Evolutionary conservation across 176 grass and related monocot species (phyloP).

Genomic region (Phragmites australis): DNA sequence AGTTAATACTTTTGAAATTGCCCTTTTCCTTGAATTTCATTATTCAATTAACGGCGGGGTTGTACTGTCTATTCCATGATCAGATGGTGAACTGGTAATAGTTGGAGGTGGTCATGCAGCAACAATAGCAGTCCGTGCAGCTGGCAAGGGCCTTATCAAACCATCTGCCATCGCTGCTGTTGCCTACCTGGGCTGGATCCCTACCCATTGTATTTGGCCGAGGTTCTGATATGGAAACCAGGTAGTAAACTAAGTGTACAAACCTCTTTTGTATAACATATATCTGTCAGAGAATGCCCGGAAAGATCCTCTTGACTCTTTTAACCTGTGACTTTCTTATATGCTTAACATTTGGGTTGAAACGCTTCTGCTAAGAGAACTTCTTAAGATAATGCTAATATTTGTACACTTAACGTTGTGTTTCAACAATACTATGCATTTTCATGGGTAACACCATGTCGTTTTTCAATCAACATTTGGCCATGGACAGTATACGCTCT

Average conservation of each 20-base stretch:
- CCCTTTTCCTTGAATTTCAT: background rate
- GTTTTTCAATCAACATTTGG: too few relatives aligned
- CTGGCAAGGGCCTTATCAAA: constrained; percentile 77
- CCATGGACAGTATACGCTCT: background rate
- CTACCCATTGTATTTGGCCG: constrained; percentile 97
- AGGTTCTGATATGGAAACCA: constrained; percentile 84
- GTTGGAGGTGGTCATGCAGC: constrained; percentile 97
- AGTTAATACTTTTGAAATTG: constrained; percentile 4
- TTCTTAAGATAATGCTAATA: background rate
- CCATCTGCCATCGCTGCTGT: constrained; percentile 74
- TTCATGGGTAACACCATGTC: too few relatives aligned
- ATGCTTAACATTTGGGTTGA: background rate
- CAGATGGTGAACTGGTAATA: constrained; percentile 72
- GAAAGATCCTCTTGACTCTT: background rate
- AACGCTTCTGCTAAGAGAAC: background rate
- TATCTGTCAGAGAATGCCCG: constrained; percentile 11
- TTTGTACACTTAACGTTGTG: background rate
- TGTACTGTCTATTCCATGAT: constrained; percentile 31
- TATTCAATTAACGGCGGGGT: constrained; percentile 3
- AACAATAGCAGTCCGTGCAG: constrained; percentile 78
- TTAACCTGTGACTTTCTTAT: background rate
- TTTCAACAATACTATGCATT: constrained; percentile 18
- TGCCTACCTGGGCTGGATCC: constrained; percentile 93
- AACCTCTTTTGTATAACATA: constrained; percentile 11
- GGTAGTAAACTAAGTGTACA: constrained; percentile 39